Evolutionary conservation across 116 monocot species (phyloP).

Genomic region (Iris pallida): DNA sequence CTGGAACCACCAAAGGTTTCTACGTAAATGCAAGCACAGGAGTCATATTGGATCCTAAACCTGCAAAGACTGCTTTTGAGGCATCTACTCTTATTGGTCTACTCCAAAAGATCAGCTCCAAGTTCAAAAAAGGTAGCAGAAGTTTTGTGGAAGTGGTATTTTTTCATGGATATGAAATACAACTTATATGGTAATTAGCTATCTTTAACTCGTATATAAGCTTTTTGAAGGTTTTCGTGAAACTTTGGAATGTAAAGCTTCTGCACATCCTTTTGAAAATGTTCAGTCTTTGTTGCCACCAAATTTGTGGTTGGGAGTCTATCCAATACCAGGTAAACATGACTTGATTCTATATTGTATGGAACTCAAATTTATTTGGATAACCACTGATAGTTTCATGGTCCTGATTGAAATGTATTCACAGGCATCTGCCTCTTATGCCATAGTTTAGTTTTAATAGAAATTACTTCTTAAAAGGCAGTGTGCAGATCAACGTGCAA

Average conservation of each 20-base stretch:
- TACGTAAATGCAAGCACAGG: constrained; percentile 81
- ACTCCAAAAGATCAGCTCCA: constrained; percentile 86
- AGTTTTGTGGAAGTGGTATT: neutral
- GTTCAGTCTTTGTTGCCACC: constrained; percentile 83
- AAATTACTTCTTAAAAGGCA: too few relatives aligned
- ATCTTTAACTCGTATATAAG: constrained; percentile 11
- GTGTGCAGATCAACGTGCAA: neutral
- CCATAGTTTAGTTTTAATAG: too few relatives aligned
- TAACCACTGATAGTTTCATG: too few relatives aligned
- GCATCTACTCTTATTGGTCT: constrained; percentile 76
- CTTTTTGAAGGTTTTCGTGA: constrained; percentile 84
- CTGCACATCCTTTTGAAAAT: constrained; percentile 92
- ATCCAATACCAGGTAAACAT: constrained; percentile 77
- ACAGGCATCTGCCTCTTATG: too few relatives aligned
- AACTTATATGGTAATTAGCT: neutral
- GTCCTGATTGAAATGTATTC: too few relatives aligned
- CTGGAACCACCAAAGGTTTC: constrained; percentile 83
- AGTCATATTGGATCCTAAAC: constrained; percentile 62
- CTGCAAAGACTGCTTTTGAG: constrained; percentile 60
- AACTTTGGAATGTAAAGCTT: constrained; percentile 78
- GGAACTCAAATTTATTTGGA: too few relatives aligned
- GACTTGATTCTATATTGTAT: too few relatives aligned
- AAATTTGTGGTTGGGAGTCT: constrained; percentile 68
- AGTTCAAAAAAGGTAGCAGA: constrained; percentile 87
- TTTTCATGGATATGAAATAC: neutral